These are phyloP conservation scores for Pyrus betulifolia DNA, from an alignment of 306 rosid genomes.

Conservation along the genomic window DNA sequence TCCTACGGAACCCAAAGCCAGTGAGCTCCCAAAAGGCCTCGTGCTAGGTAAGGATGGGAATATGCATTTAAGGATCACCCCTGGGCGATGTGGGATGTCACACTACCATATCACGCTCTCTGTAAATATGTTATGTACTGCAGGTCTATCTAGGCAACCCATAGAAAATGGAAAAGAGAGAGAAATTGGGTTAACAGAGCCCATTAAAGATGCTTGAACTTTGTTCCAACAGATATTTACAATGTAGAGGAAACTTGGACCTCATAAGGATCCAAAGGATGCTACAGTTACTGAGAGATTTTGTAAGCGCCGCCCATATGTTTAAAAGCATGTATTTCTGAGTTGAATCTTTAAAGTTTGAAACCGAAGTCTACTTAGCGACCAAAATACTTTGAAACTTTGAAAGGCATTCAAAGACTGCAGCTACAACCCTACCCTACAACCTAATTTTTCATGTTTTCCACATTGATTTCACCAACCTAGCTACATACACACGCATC, in stretches of 20 bases:
- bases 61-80: too few species aligned
- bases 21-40: too few species aligned
- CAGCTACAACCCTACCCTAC: not conserved
- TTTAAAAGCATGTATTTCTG: not conserved
- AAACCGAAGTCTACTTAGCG: conserved; percentile 17
- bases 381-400: conserved; percentile 25
- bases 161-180: too few species aligned
- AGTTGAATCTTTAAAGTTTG: conserved; percentile 8
- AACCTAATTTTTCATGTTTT: not conserved
- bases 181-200: too few species aligned
- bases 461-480: not conserved
- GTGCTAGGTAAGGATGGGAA: too few species aligned
- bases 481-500: too few species aligned
- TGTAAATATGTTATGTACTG: too few species aligned
- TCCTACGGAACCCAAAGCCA: too few species aligned
- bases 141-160: too few species aligned
- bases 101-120: not conserved
- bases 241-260: not conserved
- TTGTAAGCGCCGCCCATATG: conserved; percentile 41
- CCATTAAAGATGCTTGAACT: not conserved
- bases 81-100: too few species aligned
- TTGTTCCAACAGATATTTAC: not conserved
- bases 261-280: not conserved
- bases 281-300: not conserved
- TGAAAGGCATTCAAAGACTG: conserved; percentile 10